Conservation (phyloP, 306 rosid species). For the Quercus berberidifolia region DNA sequence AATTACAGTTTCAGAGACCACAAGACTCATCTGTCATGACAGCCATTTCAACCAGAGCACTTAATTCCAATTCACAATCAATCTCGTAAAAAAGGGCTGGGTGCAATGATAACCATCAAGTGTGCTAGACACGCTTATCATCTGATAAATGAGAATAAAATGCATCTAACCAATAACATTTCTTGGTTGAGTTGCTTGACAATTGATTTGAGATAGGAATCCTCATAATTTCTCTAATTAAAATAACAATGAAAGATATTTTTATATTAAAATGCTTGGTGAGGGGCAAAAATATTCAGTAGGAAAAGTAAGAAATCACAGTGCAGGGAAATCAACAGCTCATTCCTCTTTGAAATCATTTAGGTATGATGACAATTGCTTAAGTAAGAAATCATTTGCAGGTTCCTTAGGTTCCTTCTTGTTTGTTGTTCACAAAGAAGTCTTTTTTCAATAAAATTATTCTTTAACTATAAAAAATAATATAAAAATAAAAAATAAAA, state of each 20-base stretch:
- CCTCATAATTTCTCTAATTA: background rate
- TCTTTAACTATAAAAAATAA: no score
- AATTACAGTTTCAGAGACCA: background rate
- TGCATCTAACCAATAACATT: background rate
- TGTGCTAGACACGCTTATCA: background rate
- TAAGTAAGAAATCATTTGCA: background rate
- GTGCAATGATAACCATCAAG: background rate
- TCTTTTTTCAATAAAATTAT: no score
- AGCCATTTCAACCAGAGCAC: background rate
- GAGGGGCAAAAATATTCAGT: background rate
- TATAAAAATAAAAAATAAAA: no score
- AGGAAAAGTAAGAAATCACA: background rate
- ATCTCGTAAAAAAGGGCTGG: background rate
- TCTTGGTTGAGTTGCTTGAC: background rate
- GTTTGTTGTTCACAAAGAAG: no score
- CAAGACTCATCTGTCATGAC: background rate
- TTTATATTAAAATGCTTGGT: background rate
- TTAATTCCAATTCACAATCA: background rate
- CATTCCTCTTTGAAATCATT: background rate
- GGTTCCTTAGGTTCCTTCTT: background rate
- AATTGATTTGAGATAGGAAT: background rate
- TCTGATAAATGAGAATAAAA: background rate
- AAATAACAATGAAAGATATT: background rate
- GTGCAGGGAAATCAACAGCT: background rate
- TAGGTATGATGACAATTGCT: background rate